Evolutionary conservation across 495 filamentous ascomycete genomes (phyloP), one percentile per base, ranked within the genome.

Genomic region (Diplogelasinospora grovesii): DNA sequence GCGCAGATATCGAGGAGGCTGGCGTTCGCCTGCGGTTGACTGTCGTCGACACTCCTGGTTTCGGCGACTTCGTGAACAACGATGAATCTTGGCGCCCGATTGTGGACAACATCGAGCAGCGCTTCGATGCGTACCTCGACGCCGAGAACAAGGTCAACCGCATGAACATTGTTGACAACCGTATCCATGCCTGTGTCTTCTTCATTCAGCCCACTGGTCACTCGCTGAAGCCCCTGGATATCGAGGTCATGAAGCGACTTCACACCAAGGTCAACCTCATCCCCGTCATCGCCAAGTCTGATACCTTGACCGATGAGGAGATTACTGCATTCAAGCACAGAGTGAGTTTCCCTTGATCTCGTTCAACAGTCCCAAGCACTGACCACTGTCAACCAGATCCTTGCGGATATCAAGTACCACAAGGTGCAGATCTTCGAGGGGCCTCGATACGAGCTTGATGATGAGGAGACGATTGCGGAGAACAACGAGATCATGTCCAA

Each of bases 191-290:
- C 19, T 96, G 92, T 56, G 92, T 98, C 35, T 98, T 95, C 78
- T 98, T 98, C 73, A 95, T 98, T 54, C 92, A 98, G 69, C 92
- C 92, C 40, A 98, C 92, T 27, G 92, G 92, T 37, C 92, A 98
- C 74, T 92, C 93, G n/a, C 73, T 98, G 57, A 98, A 98, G 83
- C 93, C 93, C 37, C 70, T 98, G 51, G 92, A 98, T 59, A 95
- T 97, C 49, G 92, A 98, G 71, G 92, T 98, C 48, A 98, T 98
- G 92, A 85, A 87, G 66, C 82, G 93, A 56, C 75, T 98, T 33
- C 92, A 98, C 71, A 97, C 92, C 79, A 98, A 97, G 78, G 92
- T 98, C 78, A 98, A 98, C 77, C 72, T 98, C 65, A 98, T 98
- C 42, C 92, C 92, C 15, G 92, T 98, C 55, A 95, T 98, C 61